These are phyloP conservation scores for Thielaviopsis populi DNA, from an alignment of 2,329 filamentous ascomycete species.

Conservation along the genomic window DNA sequence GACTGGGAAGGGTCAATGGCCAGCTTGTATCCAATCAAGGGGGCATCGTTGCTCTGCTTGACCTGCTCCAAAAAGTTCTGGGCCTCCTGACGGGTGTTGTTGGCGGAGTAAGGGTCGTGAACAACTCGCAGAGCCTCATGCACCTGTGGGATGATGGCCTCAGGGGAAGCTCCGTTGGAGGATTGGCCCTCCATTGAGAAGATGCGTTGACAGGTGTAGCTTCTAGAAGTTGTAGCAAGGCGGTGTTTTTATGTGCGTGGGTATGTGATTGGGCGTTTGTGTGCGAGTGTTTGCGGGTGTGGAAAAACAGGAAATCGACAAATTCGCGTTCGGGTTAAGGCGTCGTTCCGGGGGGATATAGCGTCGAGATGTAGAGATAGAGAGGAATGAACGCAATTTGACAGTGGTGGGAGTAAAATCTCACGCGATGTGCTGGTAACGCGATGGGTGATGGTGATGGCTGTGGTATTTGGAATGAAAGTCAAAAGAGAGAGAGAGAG, in stretches of 20 bases:
- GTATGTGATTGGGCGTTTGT: not conserved
- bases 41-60: slow-evolving; percentile 65
- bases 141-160: slow-evolving; percentile 48
- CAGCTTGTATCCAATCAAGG: slow-evolving; percentile 70
- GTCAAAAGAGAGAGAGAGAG: not conserved
- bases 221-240: not conserved
- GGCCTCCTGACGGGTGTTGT: slow-evolving; percentile 67
- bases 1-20: slow-evolving; percentile 61
- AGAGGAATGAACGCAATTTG: not conserved
- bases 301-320: not conserved
- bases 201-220: not conserved
- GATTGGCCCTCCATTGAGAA: slow-evolving; percentile 17
- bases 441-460: not conserved
- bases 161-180: slow-evolving; percentile 26
- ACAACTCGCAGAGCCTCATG: slow-evolving; percentile 76
- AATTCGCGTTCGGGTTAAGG: not conserved
- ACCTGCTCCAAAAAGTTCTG: slow-evolving; percentile 73
- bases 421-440: not conserved
- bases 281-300: not conserved
- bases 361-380: not conserved
- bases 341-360: not conserved
- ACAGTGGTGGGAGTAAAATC: not conserved
- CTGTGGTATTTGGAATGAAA: not conserved
- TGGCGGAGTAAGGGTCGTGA: slow-evolving; percentile 66
- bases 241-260: not conserved